Conservation (phyloP, 2,329 filamentous ascomycete species). For the Exophiala alcalophila region DNA sequence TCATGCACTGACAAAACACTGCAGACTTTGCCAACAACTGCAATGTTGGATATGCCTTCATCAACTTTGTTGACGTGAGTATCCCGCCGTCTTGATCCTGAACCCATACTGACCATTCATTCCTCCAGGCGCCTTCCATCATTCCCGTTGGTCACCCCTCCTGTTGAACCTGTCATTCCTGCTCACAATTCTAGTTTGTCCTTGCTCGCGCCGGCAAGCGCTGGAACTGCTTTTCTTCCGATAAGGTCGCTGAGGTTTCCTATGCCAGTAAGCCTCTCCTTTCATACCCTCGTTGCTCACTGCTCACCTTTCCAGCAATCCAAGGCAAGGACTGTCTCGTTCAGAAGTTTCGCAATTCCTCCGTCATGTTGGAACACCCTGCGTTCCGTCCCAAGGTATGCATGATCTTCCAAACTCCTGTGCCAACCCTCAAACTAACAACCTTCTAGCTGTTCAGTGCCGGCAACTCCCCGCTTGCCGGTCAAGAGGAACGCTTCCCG, state of each 20-base stretch:
- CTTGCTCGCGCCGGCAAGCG: constrained; percentile 66
- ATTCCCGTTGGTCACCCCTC: constrained; percentile 13
- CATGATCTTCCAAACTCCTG: no score
- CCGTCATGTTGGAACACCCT: constrained; percentile 82
- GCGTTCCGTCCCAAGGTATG: constrained; percentile 85
- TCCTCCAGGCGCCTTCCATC: constrained; percentile 25
- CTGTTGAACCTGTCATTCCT: constrained; percentile 3
- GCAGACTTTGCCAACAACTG: constrained; percentile 74
- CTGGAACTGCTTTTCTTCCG: constrained; percentile 76
- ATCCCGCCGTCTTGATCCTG: not conserved
- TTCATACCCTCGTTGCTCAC: constrained; percentile 1
- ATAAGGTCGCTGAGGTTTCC: constrained; percentile 84
- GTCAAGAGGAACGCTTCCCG: constrained; percentile 73
- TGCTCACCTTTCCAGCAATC: constrained; percentile 58
- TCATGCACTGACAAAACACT: constrained; percentile 14
- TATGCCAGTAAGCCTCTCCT: constrained; percentile 73
- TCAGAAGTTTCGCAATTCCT: constrained; percentile 94
- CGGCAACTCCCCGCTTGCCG: constrained; percentile 53
- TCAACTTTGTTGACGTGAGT: constrained; percentile 83
- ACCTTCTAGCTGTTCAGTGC: constrained; percentile 53
- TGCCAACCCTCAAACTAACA: constrained; percentile 10
- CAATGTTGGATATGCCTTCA: constrained; percentile 95
- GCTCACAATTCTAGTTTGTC: constrained; percentile 64
- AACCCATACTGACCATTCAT: constrained; percentile 5
- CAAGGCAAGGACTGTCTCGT: constrained; percentile 89